phyloP scores from a whole-genome alignment of 1,284 basidiomycete genomes.

The Heterobasidion annosum region DNA sequence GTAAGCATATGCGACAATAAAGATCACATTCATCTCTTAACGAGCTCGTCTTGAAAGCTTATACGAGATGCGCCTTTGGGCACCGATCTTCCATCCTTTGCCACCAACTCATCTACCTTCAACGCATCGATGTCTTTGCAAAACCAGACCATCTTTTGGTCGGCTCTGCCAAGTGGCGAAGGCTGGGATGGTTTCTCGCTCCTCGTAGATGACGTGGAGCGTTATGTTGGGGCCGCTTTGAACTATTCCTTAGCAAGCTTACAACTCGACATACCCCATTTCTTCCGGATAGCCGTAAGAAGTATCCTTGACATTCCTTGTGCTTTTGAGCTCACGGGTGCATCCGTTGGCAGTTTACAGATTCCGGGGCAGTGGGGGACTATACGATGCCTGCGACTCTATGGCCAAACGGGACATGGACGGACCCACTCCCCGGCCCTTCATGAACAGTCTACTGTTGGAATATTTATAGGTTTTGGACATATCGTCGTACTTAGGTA shows the following conservation, averaged over 20 bases:
- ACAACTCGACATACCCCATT: conserved; percentile 61
- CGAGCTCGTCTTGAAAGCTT: conserved; percentile 32
- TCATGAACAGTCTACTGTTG: conserved; percentile 27
- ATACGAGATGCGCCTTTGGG: conserved; percentile 67
- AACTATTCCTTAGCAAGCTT: conserved; percentile 63
- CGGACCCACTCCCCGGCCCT: conserved; percentile 59
- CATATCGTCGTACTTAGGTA: neutral
- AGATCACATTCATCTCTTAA: conserved; percentile 1
- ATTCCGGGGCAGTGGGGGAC: conserved; percentile 51
- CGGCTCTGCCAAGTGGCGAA: conserved; percentile 32
- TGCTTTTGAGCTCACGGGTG: neutral
- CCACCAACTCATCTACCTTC: conserved; percentile 63
- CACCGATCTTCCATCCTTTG: conserved; percentile 60
- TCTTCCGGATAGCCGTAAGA: conserved; percentile 77
- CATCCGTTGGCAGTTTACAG: conserved; percentile 38
- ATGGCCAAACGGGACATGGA: conserved; percentile 78
- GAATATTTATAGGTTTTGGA: no score
- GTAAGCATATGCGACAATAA: conserved; percentile 24
- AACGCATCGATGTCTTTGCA: conserved; percentile 43
- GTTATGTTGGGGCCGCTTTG: conserved; percentile 56
- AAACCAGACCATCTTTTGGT: conserved; percentile 61
- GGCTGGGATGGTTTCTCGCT: conserved; percentile 76
- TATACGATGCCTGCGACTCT: conserved; percentile 76
- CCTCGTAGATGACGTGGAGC: conserved; percentile 80
- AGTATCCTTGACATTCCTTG: conserved; percentile 1